Conservation (phyloP, 2,329 filamentous ascomycete species). For the Allantophomopsis cytisporea region DNA sequence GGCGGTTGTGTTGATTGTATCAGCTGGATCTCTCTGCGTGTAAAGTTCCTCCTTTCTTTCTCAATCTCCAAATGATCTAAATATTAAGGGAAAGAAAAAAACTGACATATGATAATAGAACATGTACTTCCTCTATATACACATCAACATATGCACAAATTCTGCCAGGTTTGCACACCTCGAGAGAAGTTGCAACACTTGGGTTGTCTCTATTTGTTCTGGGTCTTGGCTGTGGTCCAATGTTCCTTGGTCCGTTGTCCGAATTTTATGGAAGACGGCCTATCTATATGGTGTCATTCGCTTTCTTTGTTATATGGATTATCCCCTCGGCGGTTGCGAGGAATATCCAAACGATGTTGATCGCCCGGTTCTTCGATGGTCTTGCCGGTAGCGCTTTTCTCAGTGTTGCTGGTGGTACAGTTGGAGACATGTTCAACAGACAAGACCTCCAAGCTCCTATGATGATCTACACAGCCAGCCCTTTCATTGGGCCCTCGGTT, state of each 20-base stretch:
- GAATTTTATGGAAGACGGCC: constrained; percentile 71
- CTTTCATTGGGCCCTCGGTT: constrained; percentile 47
- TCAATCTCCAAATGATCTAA: constrained; percentile 1
- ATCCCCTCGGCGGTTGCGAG: constrained; percentile 70
- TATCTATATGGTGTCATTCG: constrained; percentile 66
- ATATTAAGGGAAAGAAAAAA: constrained; percentile 2
- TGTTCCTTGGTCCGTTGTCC: constrained; percentile 39
- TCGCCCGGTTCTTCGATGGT: constrained; percentile 67
- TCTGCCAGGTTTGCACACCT: constrained; percentile 58
- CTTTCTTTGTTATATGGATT: constrained; percentile 65
- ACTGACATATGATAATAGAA: constrained; percentile 31
- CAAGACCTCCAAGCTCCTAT: constrained; percentile 66
- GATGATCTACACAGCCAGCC: constrained; percentile 61
- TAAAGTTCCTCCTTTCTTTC: constrained; percentile 32
- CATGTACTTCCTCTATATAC: constrained; percentile 79
- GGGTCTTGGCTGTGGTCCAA: constrained; percentile 47
- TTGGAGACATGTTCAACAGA: constrained; percentile 63
- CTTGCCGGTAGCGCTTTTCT: constrained; percentile 56
- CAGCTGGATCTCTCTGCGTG: constrained; percentile 67
- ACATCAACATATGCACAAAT: constrained; percentile 72
- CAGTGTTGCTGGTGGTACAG: constrained; percentile 70
- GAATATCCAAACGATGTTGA: constrained; percentile 70
- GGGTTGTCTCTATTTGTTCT: constrained; percentile 76
- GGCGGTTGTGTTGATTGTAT: constrained; percentile 65
- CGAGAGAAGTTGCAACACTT: constrained; percentile 60